A percentile compares a stretch with the other conserved stretches of the same genome.
phyloP scores from a whole-genome alignment of 208 protist species.

The Trypanosoma theileri region DNA sequence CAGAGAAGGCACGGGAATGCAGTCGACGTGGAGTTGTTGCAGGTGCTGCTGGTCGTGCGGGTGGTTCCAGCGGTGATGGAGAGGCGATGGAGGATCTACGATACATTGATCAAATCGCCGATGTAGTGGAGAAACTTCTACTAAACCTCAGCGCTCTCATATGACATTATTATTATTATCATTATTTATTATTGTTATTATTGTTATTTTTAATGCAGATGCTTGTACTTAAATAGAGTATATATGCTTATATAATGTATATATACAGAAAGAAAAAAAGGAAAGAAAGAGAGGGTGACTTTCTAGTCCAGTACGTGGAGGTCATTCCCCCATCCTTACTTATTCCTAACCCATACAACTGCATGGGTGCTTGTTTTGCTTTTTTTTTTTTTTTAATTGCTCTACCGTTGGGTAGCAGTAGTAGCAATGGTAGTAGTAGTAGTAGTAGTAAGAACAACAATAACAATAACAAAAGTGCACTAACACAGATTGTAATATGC shows the following conservation, averaged over 20 bases:
- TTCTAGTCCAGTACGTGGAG: background rate
- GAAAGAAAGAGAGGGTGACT: background rate
- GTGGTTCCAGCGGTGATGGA: too few relatives aligned
- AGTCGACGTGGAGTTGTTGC: constrained; percentile 20
- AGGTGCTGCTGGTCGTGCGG: background rate
- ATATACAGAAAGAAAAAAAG: constrained; percentile 2
- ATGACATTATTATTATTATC: background rate
- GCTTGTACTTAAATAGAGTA: too few relatives aligned
- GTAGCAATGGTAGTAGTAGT: background rate
- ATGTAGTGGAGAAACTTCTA: constrained; percentile 75
- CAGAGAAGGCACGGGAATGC: constrained; percentile 33
- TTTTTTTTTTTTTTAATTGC: background rate
- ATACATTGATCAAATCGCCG: constrained; percentile 64
- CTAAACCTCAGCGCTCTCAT: constrained; percentile 62
- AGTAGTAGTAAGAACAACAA: background rate
- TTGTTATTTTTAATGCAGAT: background rate
- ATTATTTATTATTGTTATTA: constrained; percentile 9
- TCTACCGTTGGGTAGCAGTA: background rate
- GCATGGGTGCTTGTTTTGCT: too few relatives aligned
- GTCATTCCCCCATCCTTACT: too few relatives aligned
- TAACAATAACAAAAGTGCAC: constrained; percentile 1
- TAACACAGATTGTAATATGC: background rate
- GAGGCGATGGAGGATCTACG: constrained; percentile 23
- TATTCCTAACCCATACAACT: too few relatives aligned
- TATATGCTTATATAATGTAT: too few relatives aligned